Conservation (phyloP, 2,329 filamentous ascomycete genomes). For the Pleoardoris graminearum region DNA sequence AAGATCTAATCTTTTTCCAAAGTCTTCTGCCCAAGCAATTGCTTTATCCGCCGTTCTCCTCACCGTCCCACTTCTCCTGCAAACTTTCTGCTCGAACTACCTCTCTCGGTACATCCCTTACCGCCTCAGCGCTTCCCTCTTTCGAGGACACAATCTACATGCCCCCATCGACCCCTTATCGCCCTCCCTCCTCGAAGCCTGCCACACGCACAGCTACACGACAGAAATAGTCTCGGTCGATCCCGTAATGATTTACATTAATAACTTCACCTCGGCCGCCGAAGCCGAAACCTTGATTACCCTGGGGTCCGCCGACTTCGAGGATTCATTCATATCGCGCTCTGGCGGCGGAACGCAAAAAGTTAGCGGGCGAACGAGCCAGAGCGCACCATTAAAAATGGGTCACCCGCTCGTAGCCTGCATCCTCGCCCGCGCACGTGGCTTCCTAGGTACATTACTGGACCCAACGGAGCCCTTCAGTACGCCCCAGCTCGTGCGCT, state of each 20-base stretch:
- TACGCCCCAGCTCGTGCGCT: constrained; percentile 30
- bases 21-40: constrained; percentile 4
- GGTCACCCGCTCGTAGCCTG: constrained; percentile 26
- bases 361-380: constrained; percentile 28
- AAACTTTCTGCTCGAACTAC: constrained; percentile 1
- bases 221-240: constrained; percentile 33
- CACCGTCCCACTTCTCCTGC: constrained; percentile 4
- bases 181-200: constrained; percentile 14
- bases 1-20: neutral
- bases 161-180: neutral
- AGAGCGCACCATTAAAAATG: constrained; percentile 25
- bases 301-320: constrained; percentile 23
- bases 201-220: constrained; percentile 25
- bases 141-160: neutral
- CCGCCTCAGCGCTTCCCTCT: neutral
- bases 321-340: constrained; percentile 27
- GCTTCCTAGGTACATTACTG: constrained; percentile 30
- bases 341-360: constrained; percentile 16
- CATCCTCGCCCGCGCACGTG: constrained; percentile 27
- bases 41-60: neutral
- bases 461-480: constrained; percentile 26
- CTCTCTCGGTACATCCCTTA: neutral
- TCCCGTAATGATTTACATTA: constrained; percentile 34
- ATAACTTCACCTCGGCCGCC: constrained; percentile 27
- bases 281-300: constrained; percentile 23